Conservation (phyloP, 345 rosid genomes). For the Eucalyptus lansdowneana region DNA sequence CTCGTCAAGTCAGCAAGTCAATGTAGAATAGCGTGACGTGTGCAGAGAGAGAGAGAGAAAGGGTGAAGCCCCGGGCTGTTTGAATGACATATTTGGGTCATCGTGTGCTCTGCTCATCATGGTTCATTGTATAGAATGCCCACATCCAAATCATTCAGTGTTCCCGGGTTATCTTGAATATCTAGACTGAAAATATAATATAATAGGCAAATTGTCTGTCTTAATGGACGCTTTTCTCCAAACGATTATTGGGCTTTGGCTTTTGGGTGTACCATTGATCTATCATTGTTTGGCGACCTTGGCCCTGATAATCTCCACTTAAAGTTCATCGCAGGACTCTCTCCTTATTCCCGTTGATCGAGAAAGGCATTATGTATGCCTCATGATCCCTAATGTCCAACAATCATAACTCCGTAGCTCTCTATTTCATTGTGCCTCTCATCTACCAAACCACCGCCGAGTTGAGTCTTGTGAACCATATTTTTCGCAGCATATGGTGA, state of each 20-base stretch:
- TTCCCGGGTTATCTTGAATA: background rate
- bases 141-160: background rate
- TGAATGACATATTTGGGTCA: background rate
- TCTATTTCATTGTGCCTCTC: background rate
- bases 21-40: background rate
- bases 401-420: background rate
- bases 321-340: background rate
- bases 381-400: background rate
- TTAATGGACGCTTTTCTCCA: background rate
- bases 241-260: background rate
- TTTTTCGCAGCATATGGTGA: background rate
- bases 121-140: background rate
- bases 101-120: background rate
- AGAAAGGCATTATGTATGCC: background rate
- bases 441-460: background rate
- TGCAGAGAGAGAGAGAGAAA: background rate
- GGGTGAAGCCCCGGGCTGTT: background rate
- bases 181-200: background rate
- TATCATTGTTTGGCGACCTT: background rate
- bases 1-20: background rate
- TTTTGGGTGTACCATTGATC: background rate
- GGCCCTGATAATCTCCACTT: background rate
- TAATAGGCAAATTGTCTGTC: background rate
- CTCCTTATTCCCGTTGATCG: background rate
- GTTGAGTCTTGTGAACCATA: background rate